Conservation (phyloP, 2,329 filamentous ascomycete genomes). For the Diplodia intermedia region DNA sequence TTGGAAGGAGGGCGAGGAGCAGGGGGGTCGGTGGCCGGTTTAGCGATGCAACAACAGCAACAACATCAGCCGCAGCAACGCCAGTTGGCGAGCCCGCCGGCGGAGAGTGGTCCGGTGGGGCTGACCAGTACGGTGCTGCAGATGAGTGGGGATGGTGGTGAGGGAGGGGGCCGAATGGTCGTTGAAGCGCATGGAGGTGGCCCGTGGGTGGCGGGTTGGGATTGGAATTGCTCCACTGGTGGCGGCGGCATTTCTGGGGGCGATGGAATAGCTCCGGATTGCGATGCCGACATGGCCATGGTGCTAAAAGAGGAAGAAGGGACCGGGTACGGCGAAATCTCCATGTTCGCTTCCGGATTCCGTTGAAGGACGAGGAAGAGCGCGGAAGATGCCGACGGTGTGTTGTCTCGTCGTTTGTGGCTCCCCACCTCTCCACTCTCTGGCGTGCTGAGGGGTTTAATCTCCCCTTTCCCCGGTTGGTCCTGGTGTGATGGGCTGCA, state of each 20-base stretch:
- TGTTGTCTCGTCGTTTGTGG: not conserved
- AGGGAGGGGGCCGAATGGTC: not conserved
- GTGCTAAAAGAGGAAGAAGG: constrained; percentile 1
- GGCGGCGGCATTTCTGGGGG: not conserved
- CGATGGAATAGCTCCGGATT: not conserved
- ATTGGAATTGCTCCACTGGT: not conserved
- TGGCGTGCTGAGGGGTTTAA: not conserved
- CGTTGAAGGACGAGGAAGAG: not conserved
- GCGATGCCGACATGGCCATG: not conserved
- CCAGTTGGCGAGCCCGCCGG: constrained; percentile 1
- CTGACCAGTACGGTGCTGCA: not conserved
- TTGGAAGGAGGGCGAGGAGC: not conserved
- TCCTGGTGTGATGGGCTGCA: not conserved
- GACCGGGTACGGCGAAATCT: not conserved
- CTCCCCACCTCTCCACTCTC: not conserved
- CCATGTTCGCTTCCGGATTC: not conserved
- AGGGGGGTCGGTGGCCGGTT: not conserved
- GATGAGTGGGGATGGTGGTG: not conserved
- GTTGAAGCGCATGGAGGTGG: not conserved
- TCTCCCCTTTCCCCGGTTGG: not conserved
- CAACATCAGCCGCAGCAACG: not conserved
- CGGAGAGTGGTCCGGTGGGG: not conserved
- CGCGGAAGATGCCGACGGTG: not conserved
- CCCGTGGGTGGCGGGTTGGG: not conserved
- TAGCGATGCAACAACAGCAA: not conserved